Evolutionary conservation across 2,329 filamentous ascomycete genomes (phyloP), one percentile per base, ranked within the genome.

Genomic region (Cercospora nicotianae): DNA sequence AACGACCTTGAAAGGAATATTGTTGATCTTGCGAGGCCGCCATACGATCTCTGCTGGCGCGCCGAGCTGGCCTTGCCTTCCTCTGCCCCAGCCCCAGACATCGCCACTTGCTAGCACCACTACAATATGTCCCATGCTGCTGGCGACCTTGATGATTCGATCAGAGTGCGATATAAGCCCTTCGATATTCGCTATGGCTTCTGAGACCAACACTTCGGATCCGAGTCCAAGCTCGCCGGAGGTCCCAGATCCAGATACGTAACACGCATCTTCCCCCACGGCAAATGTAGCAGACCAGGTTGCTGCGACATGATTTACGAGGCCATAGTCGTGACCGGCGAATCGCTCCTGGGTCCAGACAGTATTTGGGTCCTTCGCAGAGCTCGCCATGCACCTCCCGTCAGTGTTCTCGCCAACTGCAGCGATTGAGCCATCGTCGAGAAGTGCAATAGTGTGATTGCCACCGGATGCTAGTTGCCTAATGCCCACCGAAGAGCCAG

Each of bases 71-170:
- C 92, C 92, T 76, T 97, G 95, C 26, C 93, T 87, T 13, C 91
- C 90, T 74, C 89, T 92, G 0, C 95, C 95, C 94, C 94, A 98
- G 2, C 93, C 94, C 77, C 91, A 96, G 1, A 90, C 89, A 16
- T 91, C 85, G 0, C 94, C 94, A 76, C 91, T 90, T 53, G 86
- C 86, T 3, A 96, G 80, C 0, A 97, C 86, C 1, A 83, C 87
- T 16, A 96, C 86, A 0, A 89, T 88, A 76, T 99, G 95, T 23
- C 88, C 88, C 83, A 96, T 91, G 33, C 91, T 88, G 10, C 91
- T 90, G 1, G 89, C 83, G 28, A 97, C 76, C 67, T 90, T 86
- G 1, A 87, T 79, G 3, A 96, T 78, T n/a, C 82, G 79, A 0
- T 85, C 84, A 0, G 81, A 86, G 0, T 72, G 8, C 0, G 90